Base-by-base conservation (phyloP, 164 flowering plant species). In the Chimonanthus praecox region DNA sequence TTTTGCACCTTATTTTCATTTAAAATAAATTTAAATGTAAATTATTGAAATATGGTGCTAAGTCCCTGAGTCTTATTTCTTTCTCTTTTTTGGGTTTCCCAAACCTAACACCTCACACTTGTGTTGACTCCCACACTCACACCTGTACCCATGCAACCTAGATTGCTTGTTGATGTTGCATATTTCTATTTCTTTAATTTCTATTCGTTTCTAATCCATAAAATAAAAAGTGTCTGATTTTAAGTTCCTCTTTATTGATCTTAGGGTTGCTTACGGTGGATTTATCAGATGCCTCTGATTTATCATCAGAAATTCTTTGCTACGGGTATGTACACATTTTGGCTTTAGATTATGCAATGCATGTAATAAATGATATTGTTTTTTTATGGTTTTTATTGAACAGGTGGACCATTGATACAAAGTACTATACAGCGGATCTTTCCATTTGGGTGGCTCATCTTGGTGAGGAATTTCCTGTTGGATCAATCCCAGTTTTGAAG, bases 401-500 rank as follows among this genome's bases (percentile, higher is more conserved):
- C 78, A 93, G 97, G 77, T 94, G 98, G 97, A 92, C 85, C 6
- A 91, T 94, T 70, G 78, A 88, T 77, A 94, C 97, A 45, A 92
- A 95, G 83, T 95, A 95, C 72, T 95, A 95, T 73, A 79, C 85
- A 8, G 98, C 94, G 79, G 96, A 95, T 85, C 90, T 95, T 77
- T 83, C 96, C 13, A 60, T 95, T 58, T 90, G 96, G 92, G 85
- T 85, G 83, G 82, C 88, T 47, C 92, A 92, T 84, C 88, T 95
- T 66, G 83, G 78, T 49, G 88, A 89, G 49, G 92, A 68, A 8
- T 85, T 91, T 71, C 85, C 90, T 20, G 48, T 83, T 8, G 70
- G 63, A 4, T 44, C 74, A 49, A 71, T 87, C 58, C 91, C 97
- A 18, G 63, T 77, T 49, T 76, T 72, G 46, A 70, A 85, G 49